Conservation (phyloP, 2,329 filamentous ascomycete genomes). For the Fusarium keratoplasticum region DNA sequence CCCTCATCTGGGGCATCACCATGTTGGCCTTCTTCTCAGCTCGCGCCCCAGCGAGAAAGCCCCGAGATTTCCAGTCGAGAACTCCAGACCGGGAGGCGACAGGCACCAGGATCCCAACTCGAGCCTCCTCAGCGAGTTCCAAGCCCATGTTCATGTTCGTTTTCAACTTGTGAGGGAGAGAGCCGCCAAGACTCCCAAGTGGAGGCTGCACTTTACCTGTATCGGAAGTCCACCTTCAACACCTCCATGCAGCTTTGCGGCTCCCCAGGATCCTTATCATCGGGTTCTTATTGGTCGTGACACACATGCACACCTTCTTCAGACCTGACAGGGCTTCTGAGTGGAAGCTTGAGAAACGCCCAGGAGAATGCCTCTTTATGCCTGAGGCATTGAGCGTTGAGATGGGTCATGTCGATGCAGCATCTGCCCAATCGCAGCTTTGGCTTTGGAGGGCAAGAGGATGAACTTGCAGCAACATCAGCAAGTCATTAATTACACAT, state of each 20-base stretch:
- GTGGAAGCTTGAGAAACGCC: background rate
- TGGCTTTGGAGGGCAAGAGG: conserved; percentile 17
- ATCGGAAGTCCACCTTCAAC: conserved; percentile 38
- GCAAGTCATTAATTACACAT: conserved; percentile 5
- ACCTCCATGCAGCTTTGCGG: conserved; percentile 24
- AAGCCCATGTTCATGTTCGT: conserved; percentile 6
- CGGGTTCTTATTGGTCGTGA: conserved; percentile 18
- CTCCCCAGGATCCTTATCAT: conserved; percentile 37
- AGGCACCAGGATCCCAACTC: background rate
- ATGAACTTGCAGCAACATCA: conserved; percentile 11
- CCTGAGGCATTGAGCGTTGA: conserved; percentile 22
- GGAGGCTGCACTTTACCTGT: conserved; percentile 33
- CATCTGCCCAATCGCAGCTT: conserved; percentile 14
- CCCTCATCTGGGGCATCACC: conserved; percentile 10
- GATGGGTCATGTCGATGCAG: background rate
- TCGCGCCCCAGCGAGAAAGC: conserved; percentile 10
- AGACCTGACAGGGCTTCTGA: conserved; percentile 20
- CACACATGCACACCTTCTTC: conserved; percentile 9
- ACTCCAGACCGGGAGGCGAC: background rate
- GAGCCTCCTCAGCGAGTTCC: conserved; percentile 3
- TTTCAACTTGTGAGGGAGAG: conserved; percentile 4
- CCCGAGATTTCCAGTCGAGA: background rate
- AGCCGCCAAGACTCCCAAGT: conserved; percentile 23
- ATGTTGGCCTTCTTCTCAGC: conserved; percentile 9
- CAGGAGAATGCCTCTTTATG: background rate